Evolutionary conservation across 2,329 filamentous ascomycete species (phyloP).

Genomic region (Orbilia javanica): DNA sequence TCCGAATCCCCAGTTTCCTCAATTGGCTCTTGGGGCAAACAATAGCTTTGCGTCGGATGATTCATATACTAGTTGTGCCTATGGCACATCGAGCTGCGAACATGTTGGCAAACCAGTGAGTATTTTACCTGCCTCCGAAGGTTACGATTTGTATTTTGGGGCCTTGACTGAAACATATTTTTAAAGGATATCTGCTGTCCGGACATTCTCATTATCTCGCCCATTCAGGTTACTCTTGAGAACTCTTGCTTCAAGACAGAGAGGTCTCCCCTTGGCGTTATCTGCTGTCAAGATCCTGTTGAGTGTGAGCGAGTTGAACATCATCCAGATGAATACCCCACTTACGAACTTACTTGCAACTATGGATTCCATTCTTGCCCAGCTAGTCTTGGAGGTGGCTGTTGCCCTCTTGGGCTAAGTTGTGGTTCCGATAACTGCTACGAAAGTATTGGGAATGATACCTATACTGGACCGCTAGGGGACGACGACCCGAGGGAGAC

Average conservation of each 20-base stretch:
- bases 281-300: conserved; percentile 40
- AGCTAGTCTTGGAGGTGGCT: conserved; percentile 35
- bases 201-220: conserved; percentile 36
- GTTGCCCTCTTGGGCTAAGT: conserved; percentile 28
- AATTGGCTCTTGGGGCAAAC: background rate
- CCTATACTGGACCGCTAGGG: background rate
- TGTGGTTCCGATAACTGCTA: conserved; percentile 13
- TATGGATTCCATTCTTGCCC: conserved; percentile 26
- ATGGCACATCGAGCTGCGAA: conserved; percentile 22
- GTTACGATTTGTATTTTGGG: background rate
- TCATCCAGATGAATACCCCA: background rate
- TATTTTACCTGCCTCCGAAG: background rate
- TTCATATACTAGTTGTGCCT: conserved; percentile 4
- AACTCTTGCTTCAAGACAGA: conserved; percentile 33
- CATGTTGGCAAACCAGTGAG: conserved; percentile 32
- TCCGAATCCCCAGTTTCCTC: background rate
- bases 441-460: background rate
- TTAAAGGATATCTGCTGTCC: conserved; percentile 50
- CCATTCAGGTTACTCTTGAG: conserved; percentile 19
- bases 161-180: background rate
- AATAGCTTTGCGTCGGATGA: background rate
- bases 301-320: conserved; percentile 31
- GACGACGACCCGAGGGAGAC: background rate
- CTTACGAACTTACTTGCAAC: background rate
- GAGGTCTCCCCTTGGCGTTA: background rate